Evolutionary conservation across 179 eudicot genomes (phyloP), one percentile per base, ranked within the genome.

Genomic region (Kewa caespitosa): DNA sequence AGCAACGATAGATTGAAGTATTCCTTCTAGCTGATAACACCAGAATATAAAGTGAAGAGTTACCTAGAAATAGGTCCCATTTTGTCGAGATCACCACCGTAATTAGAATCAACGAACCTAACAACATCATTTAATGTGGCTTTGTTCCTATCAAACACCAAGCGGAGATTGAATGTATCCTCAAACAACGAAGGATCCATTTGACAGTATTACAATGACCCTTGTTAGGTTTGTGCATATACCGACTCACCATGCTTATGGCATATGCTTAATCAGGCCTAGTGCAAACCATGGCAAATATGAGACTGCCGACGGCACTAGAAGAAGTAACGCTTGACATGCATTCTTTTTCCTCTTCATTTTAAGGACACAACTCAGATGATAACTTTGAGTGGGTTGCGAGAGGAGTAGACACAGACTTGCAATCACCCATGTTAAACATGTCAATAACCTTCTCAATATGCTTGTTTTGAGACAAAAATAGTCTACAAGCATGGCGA

Each of bases 171-270:
- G 13, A 39, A 6, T 13, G n/a, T n/a, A n/a, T n/a, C 60, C 20
- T 54, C 60, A n/a, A 31, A 77, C 22, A 69, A 38, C 46, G 38
- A 2, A 77, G 25, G 30, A 70, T 59, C 75, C 74, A 70, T 13
- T 39, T 39, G 8, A 39, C 43, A 39, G 13, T 13, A 39, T 61
- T 22, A 64, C 64, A 70, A 52, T 78, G 48, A 7, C n/a, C 76
- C 10, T 22, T 61, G 1, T 46, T 63, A 15, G 50, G 70, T 31
- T 71, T 31, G 20, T 11, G 34, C 76, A 78, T 78, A 18, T 38
- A 78, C 33, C 46, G 46, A n/a, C 76, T 70, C 1, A 63, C 64
- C 11, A 34, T 30, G 43, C 76, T 78, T 8, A 63, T 48, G 0
- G 50, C 34, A 39, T 62, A 39, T 12, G 76, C 46, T 4, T 70